Evolutionary conservation across 768 basidiomycete genomes (phyloP).

Genomic region (Cystofilobasidium ferigula): DNA sequence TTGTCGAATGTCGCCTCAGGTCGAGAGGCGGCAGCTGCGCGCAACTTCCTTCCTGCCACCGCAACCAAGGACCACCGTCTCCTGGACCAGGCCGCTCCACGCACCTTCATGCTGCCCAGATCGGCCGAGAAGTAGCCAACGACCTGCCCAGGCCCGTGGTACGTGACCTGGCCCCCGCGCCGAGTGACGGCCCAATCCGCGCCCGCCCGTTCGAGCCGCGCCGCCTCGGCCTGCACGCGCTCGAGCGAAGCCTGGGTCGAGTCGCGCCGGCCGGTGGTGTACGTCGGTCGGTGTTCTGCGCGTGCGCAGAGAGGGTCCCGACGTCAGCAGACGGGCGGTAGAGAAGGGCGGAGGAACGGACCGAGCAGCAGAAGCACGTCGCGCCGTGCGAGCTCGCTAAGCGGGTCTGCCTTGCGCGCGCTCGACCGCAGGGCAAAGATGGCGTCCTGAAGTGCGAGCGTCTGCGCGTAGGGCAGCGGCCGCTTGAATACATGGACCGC

Average conservation of each 20-base stretch:
- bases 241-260: conserved; percentile 31
- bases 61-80: too few species aligned
- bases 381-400: conserved; percentile 28
- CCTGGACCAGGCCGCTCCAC: too few species aligned
- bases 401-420: conserved; percentile 26
- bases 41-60: too few species aligned
- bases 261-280: conserved; percentile 86
- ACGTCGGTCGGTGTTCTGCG: conserved; percentile 78
- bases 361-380: conserved; percentile 38
- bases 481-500: conserved; percentile 63
- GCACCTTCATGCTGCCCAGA: conserved; percentile 63
- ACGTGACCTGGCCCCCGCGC: conserved; percentile 88
- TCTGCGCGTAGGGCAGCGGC: conserved; percentile 65
- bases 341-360: conserved; percentile 27
- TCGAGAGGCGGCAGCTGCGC: too few species aligned
- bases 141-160: conserved; percentile 94
- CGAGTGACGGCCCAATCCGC: conserved; percentile 75
- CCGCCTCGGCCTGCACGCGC: conserved; percentile 47
- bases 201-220: conserved; percentile 60
- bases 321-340: too few species aligned
- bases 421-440: conserved; percentile 32
- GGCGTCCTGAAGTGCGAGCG: conserved; percentile 45
- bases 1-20: too few species aligned
- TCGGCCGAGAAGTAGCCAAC: conserved; percentile 92
- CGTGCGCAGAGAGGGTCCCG: too few species aligned